These are phyloP conservation scores for Cystofilobasidium macerans DNA, from an alignment of 768 basidiomycete genomes.

Conservation along the genomic window DNA sequence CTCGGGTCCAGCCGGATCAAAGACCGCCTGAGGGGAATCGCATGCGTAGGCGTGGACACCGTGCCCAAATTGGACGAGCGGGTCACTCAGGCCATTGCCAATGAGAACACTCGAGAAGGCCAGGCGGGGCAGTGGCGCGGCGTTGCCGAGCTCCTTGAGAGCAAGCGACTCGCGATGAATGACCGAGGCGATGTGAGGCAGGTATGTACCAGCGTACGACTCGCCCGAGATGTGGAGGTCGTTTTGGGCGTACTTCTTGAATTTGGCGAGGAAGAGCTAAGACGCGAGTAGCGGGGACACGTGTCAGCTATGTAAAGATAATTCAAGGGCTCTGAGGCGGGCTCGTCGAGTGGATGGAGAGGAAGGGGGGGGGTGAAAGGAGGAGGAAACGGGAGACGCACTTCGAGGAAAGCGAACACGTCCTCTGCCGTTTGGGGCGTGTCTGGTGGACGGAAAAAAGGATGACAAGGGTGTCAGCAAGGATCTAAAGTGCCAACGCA, in stretches of 20 bases:
- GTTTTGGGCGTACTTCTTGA: slow-evolving; percentile 55
- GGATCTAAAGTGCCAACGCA: too few species aligned
- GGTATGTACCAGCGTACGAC: slow-evolving; percentile 45
- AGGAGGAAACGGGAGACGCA: too few species aligned
- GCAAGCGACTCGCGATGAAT: slow-evolving; percentile 49
- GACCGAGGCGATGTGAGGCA: slow-evolving; percentile 60
- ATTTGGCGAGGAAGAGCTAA: slow-evolving; percentile 46
- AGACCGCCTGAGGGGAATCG: slow-evolving; percentile 52
- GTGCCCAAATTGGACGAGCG: slow-evolving; percentile 55
- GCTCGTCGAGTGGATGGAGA: too few species aligned
- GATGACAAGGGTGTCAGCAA: too few species aligned
- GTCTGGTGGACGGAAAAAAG: too few species aligned
- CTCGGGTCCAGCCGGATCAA: slow-evolving; percentile 52
- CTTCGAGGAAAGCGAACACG: slow-evolving; percentile 49
- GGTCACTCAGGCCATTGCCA: slow-evolving; percentile 60
- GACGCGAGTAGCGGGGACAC: too few species aligned
- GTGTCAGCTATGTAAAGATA: slow-evolving; percentile 45
- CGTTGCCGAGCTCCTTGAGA: slow-evolving; percentile 34
- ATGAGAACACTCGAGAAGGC: slow-evolving; percentile 75
- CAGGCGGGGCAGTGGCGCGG: slow-evolving; percentile 50
- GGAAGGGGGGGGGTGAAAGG: too few species aligned
- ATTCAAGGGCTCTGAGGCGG: too few species aligned
- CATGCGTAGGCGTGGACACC: slow-evolving; percentile 71
- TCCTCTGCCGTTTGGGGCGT: slow-evolving; percentile 81
- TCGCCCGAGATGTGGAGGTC: slow-evolving; percentile 41